Evolutionary conservation across 2,329 filamentous ascomycete species (phyloP).

Genomic region (Arthroderma sp.): DNA sequence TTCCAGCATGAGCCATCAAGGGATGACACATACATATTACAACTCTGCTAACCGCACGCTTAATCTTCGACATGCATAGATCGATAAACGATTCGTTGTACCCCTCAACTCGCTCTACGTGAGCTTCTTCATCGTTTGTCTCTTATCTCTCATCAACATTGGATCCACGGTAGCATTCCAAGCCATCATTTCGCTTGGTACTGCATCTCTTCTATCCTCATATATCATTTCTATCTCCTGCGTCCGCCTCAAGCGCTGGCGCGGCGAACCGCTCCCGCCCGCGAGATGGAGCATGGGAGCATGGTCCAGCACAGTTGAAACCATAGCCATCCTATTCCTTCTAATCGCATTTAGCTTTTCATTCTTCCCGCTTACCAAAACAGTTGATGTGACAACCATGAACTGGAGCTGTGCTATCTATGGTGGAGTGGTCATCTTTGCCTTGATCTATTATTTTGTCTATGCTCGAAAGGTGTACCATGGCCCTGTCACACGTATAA

Average conservation of each 20-base stretch:
- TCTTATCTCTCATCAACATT: conserved; percentile 41
- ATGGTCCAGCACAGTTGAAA: conserved; percentile 20
- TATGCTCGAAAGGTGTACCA: conserved; percentile 23
- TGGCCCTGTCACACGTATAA: conserved; percentile 18
- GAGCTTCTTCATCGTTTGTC: conserved; percentile 20
- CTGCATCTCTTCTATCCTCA: conserved; percentile 29
- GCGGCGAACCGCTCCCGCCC: conserved; percentile 31
- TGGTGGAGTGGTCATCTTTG: conserved; percentile 28
- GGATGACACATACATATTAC: neutral
- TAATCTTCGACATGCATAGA: neutral
- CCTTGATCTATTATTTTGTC: conserved; percentile 29
- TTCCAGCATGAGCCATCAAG: neutral
- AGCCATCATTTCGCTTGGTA: conserved; percentile 31
- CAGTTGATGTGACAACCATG: conserved; percentile 9
- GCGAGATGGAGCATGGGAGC: conserved; percentile 37
- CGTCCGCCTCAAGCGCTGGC: conserved; percentile 33
- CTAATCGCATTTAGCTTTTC: conserved; percentile 12
- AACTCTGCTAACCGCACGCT: neutral
- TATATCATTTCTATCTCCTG: conserved; percentile 38
- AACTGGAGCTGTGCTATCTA: conserved; percentile 33
- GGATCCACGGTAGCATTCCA: conserved; percentile 35
- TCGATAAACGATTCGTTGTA: conserved; percentile 14
- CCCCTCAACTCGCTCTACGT: conserved; percentile 20
- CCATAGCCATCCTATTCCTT: conserved; percentile 11
- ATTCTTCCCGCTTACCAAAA: conserved; percentile 12